These are phyloP conservation scores for Escovopsis sp. DNA, from an alignment of 2,329 filamentous ascomycete genomes.

Conservation along the genomic window DNA sequence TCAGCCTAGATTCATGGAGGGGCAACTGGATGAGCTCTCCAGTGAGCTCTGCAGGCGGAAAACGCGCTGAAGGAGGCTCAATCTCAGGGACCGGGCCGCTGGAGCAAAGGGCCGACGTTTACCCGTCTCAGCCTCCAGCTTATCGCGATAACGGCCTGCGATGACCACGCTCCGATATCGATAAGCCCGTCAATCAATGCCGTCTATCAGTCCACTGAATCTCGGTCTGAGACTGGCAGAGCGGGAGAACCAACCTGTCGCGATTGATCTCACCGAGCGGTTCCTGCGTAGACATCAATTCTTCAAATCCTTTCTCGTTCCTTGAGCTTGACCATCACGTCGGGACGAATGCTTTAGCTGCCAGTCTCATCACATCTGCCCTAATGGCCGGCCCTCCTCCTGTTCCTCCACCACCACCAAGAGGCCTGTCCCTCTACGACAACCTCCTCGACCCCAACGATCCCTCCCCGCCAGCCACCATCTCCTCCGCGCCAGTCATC, in stretches of 20 bases:
- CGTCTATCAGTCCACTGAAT: too few species aligned
- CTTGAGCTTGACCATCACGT: neutral
- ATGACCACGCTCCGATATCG: neutral
- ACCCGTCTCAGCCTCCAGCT: slow-evolving; percentile 6
- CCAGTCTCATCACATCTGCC: neutral
- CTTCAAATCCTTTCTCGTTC: neutral
- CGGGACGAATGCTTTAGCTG: too few species aligned
- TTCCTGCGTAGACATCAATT: too few species aligned
- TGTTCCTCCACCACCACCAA: slow-evolving; percentile 20
- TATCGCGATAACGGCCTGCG: slow-evolving; percentile 7
- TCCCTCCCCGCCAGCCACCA: slow-evolving; percentile 41
- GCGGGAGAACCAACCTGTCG: too few species aligned
- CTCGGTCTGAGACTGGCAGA: too few species aligned
- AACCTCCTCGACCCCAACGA: slow-evolving; percentile 56
- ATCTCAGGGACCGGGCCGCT: too few species aligned
- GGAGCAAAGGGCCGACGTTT: slow-evolving; percentile 12
- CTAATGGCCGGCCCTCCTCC: slow-evolving; percentile 23
- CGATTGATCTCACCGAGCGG: too few species aligned
- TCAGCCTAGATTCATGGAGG: too few species aligned
- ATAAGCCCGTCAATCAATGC: neutral
- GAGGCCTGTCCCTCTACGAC: slow-evolving; percentile 63
- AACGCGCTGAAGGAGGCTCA: too few species aligned
- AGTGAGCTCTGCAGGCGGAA: too few species aligned
- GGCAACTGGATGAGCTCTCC: neutral
- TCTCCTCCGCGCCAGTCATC: slow-evolving; percentile 60